phyloP scores from a whole-genome alignment of 1,139 yeast species.

The Saccharomycopsis hybrid region DNA sequence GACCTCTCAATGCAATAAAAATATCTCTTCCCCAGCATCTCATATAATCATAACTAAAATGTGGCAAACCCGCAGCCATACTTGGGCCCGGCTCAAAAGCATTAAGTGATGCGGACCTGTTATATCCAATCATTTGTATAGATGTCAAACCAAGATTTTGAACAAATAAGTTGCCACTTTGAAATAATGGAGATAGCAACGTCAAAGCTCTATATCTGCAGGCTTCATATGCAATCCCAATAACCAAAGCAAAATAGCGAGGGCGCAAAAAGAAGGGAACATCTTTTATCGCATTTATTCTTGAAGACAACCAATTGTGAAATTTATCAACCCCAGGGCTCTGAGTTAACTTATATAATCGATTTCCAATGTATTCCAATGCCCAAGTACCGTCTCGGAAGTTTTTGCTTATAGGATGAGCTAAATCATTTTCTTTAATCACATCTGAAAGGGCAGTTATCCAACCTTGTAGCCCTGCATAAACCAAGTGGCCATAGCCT shows the following conservation, averaged over 20 bases:
- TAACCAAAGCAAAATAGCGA: constrained; percentile 72
- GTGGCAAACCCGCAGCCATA: constrained; percentile 95
- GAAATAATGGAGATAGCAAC: constrained; percentile 48
- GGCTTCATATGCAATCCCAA: constrained; percentile 80
- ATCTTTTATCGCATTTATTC: constrained; percentile 57
- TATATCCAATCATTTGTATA: constrained; percentile 76
- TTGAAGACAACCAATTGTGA: constrained; percentile 59
- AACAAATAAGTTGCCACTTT: constrained; percentile 61
- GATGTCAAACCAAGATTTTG: constrained; percentile 78
- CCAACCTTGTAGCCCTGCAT: constrained; percentile 96
- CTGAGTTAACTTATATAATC: constrained; percentile 52
- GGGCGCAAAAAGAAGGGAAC: constrained; percentile 82
- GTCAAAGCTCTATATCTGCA: constrained; percentile 61
- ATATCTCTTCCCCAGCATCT: constrained; percentile 99
- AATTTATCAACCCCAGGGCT: constrained; percentile 42
- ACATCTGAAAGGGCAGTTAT: constrained; percentile 58
- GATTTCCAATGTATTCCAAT: constrained; percentile 59
- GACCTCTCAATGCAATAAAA: constrained; percentile 79
- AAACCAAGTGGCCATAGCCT: constrained; percentile 61
- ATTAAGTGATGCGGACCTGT: constrained; percentile 68
- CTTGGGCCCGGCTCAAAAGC: constrained; percentile 63
- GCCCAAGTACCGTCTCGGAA: constrained; percentile 88
- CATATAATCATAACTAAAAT: constrained; percentile 85
- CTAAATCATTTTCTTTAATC: constrained; percentile 66
- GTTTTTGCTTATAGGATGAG: constrained; percentile 77